Base-by-base conservation (phyloP, 352 stramenopile species). In the Salisapilia sapeloensis region DNA sequence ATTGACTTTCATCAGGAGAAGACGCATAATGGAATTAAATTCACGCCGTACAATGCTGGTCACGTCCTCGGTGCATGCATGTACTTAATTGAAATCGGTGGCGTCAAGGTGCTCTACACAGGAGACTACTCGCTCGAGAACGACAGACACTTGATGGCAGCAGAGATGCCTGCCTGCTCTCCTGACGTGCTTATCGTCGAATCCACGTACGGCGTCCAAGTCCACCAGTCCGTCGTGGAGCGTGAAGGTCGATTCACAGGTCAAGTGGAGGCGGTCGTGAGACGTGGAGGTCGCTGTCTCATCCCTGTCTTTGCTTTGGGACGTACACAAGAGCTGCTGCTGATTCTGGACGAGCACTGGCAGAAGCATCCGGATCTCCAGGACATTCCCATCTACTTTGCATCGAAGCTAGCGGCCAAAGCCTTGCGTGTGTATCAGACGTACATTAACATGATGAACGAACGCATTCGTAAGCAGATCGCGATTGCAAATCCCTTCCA, bases 361-460 rank as follows among this genome's bases (percentile, higher is more conserved):
- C 81, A 96, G 45, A 74, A 78, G 12, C 76, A 94, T 36, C 71
- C 74, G 9, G 80, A 93, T 46, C 48, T 98, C 31, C 92, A 98
- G 33, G 75, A 94, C 30, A 92, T 99, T 24, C 94, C 94, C 10
- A 97, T 99, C 48, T 99, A 96, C 56, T 98, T 98, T 69, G 93
- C 93, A 4, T 97, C 86, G 22, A 97, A 97, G 35, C 52, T 99
- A 29, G 94, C 94, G 6, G 86, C 71, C 14, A 91, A 97, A 45
- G 92, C 93, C 4, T 56, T 98, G 44, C 71, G 95, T 22, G 91
- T 99, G 14, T 99, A 98, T 72, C 91, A 98, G 53, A 99, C 92
- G 12, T 99, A 98, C 59, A 96, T 98, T 37, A 99, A 99, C 54
- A 98, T 98, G 92, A 99, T 99, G 95, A 99, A 99, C 63, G 79